Base-by-base conservation (phyloP, 169 alveolate species). In the Babesia bovis region DNA sequence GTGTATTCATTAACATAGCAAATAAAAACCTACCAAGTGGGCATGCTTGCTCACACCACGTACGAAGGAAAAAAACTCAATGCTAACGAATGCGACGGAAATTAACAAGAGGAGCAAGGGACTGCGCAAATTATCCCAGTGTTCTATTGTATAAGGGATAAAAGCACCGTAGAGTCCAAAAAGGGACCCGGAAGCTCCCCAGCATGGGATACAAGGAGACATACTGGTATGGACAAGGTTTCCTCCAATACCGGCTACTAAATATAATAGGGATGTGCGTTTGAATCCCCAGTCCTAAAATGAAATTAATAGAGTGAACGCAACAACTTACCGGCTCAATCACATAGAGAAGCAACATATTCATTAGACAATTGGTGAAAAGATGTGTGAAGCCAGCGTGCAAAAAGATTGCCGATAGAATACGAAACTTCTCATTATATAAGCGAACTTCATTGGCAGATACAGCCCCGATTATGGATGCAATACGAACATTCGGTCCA, bases 181-280 rank as follows among this genome's bases (percentile, higher is more conserved):
- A n/a, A 93, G 65, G 1, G 95, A 90, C 13, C 97, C 97, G 0
- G 97, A 93, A 3, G 96, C 90, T 5, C 97, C 97, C 49, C 91
- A 91, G 0, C 95, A 82, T 19, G 82, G 52, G 45, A 85, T 65
- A 66, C 97, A 93, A 2, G 97, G 97, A 32, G 91, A 91, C 58
- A 89, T 65, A 35, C 90, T 91, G 15, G 94, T 90, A 32, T 91
- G 85, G 3, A 90, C 68, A 35, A 92, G 75, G 57, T 86, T 91
- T 0, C 95, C 96, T 0, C 92, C 68, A 12, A 87, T 55, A 9
- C 93, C 96, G 33, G 92, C 74, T 26, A 89, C 36, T 33, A 90
- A 51, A 50, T 81, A 93, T 4, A 85, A 50, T 0, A 85, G 33
- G 35, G 84, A 51, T 19, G 94, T 89, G n/a, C 97, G 72, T 30